Base-by-base conservation (phyloP, 2,329 filamentous ascomycete species). In the Epichloe sylvatica region DNA sequence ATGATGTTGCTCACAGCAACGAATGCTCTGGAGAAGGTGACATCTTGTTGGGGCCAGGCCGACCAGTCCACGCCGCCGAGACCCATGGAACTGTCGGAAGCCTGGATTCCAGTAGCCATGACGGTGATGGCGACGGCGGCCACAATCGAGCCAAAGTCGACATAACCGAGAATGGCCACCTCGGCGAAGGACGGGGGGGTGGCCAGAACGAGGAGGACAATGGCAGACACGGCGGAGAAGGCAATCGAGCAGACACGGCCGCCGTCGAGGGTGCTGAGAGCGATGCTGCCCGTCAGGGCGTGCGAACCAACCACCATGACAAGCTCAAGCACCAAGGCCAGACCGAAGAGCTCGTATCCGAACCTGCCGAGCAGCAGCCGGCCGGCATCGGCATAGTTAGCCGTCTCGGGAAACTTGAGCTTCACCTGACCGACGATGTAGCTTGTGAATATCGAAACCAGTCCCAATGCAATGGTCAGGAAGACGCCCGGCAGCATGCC, bases 321-420 rank as follows among this genome's bases (percentile, higher is more conserved):
- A 15, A 86, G 69, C 63, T 85, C 78, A 17, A 84, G 67, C 61
- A 83, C 76, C n/a, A 83, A 60, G n/a, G 74, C 65, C 56, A 81
- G 76, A 23, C 80, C 80, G 42, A 84, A 67, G 33, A 86, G 55
- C 60, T 84, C 78, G 53, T 79, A 76, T 1, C 80, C 81, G 38
- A 76, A 67, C 17, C 65, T 67, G 7, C 84, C 84, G 51, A 72
- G 70, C 46, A 86, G 68, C 45, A 86, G 68, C 41, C 74, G 68
- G 2, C 80, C 82, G 13, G 80, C 82, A 57, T 87, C 83, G 21
- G 81, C 79, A 60, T 86, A 84, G 57, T 78, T 80, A 40, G 76
- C 73, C 39, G 83, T 70, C 17, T 75, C 65, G 2, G 80, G 78
- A 57, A 62, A 69, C 52, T 65, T 69, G 57, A 74, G 59, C 62